Percentiles rank a stretch among this genome's conserved stretches.
phyloP scores from a whole-genome alignment of 2,329 filamentous ascomycete species.

The Colletotrichum higginsianum region DNA sequence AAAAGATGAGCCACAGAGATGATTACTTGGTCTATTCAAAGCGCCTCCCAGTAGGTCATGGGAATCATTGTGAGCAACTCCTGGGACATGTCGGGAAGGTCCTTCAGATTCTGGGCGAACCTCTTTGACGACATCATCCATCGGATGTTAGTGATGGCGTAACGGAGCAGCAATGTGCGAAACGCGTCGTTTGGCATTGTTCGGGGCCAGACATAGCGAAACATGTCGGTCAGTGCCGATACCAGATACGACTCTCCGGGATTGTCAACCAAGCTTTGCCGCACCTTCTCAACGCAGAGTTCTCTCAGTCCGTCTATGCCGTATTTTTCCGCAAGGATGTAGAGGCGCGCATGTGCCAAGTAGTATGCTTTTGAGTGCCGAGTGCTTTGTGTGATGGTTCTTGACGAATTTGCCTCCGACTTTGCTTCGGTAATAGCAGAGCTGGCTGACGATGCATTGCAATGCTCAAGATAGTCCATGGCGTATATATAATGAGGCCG shows the following conservation, averaged over 20 bases:
- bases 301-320: not conserved
- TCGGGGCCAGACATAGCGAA: not conserved
- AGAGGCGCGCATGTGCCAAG: not conserved
- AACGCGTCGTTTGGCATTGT: not conserved
- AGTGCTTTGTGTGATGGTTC: too few relatives aligned
- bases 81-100: not conserved
- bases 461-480: too few relatives aligned
- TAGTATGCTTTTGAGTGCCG: not conserved
- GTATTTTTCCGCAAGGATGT: not conserved
- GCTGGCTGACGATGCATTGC: not conserved
- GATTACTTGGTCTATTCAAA: not conserved
- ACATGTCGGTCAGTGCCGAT: not conserved
- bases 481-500: too few relatives aligned
- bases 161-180: not conserved
- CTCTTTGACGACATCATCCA: not conserved
- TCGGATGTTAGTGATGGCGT: not conserved
- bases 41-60: not conserved
- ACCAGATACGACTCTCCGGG: not conserved
- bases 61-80: not conserved
- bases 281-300: not conserved
- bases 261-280: not conserved
- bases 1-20: too few relatives aligned
- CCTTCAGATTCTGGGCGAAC: not conserved
- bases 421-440: not conserved
- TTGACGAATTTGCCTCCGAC: not conserved